phyloP scores from a whole-genome alignment of 1,139 yeast genomes.

The Yamadazyma mexicana region DNA sequence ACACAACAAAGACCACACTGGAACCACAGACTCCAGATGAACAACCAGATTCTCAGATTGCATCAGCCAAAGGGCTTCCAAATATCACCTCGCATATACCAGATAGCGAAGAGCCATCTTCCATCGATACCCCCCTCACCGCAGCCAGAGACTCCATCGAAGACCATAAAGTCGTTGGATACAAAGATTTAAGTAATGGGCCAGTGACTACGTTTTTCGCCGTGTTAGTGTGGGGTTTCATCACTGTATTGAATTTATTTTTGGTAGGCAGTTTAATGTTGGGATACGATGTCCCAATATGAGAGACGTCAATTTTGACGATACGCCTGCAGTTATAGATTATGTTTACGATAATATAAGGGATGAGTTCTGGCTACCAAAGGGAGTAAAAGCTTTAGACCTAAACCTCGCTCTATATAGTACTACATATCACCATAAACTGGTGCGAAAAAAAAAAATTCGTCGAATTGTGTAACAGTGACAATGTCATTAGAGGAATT shows the following conservation, averaged over 20 bases:
- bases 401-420: too few relatives aligned
- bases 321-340: too few relatives aligned
- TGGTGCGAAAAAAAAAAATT: conserved; percentile 1
- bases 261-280: conserved; percentile 48
- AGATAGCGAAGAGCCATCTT: background rate
- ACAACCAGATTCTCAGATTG: background rate
- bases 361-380: too few relatives aligned
- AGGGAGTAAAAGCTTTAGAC: too few relatives aligned
- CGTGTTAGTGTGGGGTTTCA: conserved; percentile 51
- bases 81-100: background rate
- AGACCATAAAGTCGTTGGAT: conserved; percentile 22
- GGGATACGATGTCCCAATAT: conserved; percentile 42
- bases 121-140: background rate
- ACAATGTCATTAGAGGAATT: conserved; percentile 31
- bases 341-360: background rate
- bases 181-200: conserved; percentile 57
- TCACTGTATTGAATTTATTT: conserved; percentile 51
- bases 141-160: conserved; percentile 14
- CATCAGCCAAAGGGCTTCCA: background rate
- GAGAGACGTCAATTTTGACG: conserved; percentile 5
- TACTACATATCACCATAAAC: background rate
- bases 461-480: too few relatives aligned
- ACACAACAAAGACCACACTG: background rate
- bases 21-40: background rate
- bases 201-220: conserved; percentile 44